A percentile compares a stretch with the other conserved stretches of the same genome.
Evolutionary conservation across 495 filamentous ascomycete species (phyloP).

Genomic region (Penicillium coffeae): DNA sequence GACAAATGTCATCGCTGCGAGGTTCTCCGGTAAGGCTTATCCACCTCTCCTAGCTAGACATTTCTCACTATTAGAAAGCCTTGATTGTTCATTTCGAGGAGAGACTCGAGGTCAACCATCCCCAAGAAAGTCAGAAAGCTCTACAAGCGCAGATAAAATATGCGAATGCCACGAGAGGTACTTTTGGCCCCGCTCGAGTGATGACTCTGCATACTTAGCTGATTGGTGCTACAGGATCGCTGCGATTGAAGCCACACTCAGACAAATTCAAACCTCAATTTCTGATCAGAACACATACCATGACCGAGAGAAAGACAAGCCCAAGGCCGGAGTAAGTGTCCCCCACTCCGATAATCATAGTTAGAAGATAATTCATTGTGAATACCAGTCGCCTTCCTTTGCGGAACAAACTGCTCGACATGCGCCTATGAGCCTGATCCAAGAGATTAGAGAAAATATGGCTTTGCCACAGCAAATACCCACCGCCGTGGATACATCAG

Average conservation of each 20-base stretch:
- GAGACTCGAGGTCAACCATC: not conserved
- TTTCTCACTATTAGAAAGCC: not conserved
- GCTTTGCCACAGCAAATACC: slow-evolving; percentile 3
- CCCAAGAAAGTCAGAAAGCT: not conserved
- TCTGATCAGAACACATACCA: too few species aligned
- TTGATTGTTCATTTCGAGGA: slow-evolving; percentile 9
- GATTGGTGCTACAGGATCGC: not conserved
- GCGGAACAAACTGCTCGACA: slow-evolving; percentile 14
- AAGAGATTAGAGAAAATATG: slow-evolving; percentile 16
- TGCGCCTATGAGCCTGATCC: slow-evolving; percentile 18
- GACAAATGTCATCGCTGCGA: slow-evolving; percentile 14
- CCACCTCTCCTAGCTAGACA: not conserved
- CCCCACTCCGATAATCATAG: not conserved
- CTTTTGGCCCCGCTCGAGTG: not conserved
- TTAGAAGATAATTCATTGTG: not conserved
- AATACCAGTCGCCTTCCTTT: not conserved
- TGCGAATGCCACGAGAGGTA: slow-evolving; percentile 8
- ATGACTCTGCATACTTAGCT: not conserved
- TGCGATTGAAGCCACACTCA: slow-evolving; percentile 7
- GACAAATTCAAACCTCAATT: slow-evolving; percentile 6
- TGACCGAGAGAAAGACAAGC: not conserved
- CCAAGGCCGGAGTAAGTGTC: not conserved
- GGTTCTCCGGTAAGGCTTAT: slow-evolving; percentile 4
- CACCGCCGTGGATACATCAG: slow-evolving; percentile 1
- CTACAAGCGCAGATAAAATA: not conserved